Percentiles rank a stretch among this genome's conserved stretches.
These are phyloP conservation scores for Backusella westeae DNA, from an alignment of 192 early-diverging fungal genomes.

Conservation along the genomic window DNA sequence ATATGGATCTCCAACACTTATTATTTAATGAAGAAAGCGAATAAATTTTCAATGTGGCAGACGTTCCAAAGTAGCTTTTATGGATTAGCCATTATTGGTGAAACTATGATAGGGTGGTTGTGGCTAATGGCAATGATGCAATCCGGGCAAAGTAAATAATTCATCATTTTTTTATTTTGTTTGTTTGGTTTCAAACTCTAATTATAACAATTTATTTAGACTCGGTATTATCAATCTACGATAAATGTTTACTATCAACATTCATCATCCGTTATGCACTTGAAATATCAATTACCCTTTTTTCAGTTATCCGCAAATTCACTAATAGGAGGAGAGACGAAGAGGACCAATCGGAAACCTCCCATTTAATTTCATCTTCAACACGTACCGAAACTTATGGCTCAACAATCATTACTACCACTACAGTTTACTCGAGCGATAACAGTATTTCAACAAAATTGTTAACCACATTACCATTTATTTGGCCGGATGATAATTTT, in stretches of 20 bases:
- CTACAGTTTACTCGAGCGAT: slow-evolving; percentile 24
- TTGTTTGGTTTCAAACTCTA: not conserved
- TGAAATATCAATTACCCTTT: slow-evolving; percentile 26
- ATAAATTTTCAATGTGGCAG: slow-evolving; percentile 39
- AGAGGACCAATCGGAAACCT: slow-evolving; percentile 19
- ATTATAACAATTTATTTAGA: slow-evolving; percentile 9
- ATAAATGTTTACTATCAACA: slow-evolving; percentile 35
- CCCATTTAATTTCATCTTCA: slow-evolving; percentile 15
- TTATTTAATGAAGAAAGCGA: slow-evolving; percentile 31
- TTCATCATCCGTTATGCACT: slow-evolving; percentile 42
- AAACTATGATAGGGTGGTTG: slow-evolving; percentile 41
- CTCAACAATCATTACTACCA: slow-evolving; percentile 14
- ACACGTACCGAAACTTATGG: not conserved
- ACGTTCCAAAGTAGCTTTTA: slow-evolving; percentile 52
- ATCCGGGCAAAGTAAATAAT: slow-evolving; percentile 17
- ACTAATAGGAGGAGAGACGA: not conserved
- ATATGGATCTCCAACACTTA: slow-evolving; percentile 35
- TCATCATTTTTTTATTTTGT: not conserved
- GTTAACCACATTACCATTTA: slow-evolving; percentile 68
- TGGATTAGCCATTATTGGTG: slow-evolving; percentile 38
- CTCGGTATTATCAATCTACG: slow-evolving; percentile 18
- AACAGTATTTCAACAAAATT: slow-evolving; percentile 44
- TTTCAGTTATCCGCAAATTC: slow-evolving; percentile 30
- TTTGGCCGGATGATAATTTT: slow-evolving; percentile 67
- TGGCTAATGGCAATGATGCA: slow-evolving; percentile 35